Evolutionary conservation across 2,329 filamentous ascomycete genomes (phyloP).

Genomic region (Neopestalotiopsis sp.): DNA sequence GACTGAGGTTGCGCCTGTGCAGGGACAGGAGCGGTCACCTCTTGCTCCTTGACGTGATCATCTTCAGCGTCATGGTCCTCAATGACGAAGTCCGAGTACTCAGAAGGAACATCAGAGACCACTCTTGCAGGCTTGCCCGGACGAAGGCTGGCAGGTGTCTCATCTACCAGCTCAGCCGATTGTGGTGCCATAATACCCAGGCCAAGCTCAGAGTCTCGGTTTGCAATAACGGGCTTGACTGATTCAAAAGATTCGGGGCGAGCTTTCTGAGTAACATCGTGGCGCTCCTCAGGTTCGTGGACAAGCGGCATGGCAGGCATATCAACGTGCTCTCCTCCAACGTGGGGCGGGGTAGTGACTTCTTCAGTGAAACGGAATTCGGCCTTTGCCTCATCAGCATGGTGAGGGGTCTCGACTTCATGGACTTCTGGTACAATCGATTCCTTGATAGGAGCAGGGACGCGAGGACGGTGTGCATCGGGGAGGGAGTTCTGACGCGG

Average conservation of each 20-base stretch:
- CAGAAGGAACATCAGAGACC: slow-evolving; percentile 31
- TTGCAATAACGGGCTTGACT: slow-evolving; percentile 24
- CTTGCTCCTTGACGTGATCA: slow-evolving; percentile 19
- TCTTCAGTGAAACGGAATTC: slow-evolving; percentile 43
- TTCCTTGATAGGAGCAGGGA: slow-evolving; percentile 31
- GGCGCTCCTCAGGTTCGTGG: slow-evolving; percentile 39
- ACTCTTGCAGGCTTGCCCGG: slow-evolving; percentile 41
- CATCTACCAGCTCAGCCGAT: slow-evolving; percentile 30
- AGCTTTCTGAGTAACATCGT: slow-evolving; percentile 26
- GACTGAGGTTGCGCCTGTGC: slow-evolving; percentile 33
- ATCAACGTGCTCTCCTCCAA: slow-evolving; percentile 29
- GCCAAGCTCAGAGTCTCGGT: slow-evolving; percentile 28
- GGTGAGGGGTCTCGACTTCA: slow-evolving; percentile 18
- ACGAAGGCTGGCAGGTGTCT: slow-evolving; percentile 35
- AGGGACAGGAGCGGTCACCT: slow-evolving; percentile 24
- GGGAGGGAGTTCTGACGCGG: slow-evolving; percentile 52
- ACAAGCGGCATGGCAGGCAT: slow-evolving; percentile 42
- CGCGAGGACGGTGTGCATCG: slow-evolving; percentile 37
- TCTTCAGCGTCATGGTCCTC: slow-evolving; percentile 35
- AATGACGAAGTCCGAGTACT: slow-evolving; percentile 20
- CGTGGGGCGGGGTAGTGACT: slow-evolving; percentile 25
- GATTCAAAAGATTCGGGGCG: slow-evolving; percentile 31
- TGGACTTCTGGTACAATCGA: slow-evolving; percentile 21
- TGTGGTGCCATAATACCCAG: slow-evolving; percentile 29
- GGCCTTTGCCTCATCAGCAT: slow-evolving; percentile 29